Conservation (phyloP, 805 yeast genomes). For the Pichia scutulata region DNA sequence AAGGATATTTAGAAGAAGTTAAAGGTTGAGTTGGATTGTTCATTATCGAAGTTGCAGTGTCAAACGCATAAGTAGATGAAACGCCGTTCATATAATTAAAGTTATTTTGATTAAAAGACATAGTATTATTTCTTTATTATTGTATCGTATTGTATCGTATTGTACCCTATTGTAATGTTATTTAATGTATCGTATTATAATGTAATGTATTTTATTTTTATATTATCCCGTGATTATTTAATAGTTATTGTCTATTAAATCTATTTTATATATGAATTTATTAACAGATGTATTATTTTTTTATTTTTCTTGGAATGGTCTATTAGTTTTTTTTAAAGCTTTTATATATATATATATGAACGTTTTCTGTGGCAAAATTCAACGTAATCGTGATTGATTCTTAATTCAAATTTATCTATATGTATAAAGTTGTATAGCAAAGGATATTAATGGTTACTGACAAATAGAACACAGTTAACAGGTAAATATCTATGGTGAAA, state of each 20-base stretch:
- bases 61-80: conserved; percentile 2
- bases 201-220: neutral
- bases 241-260: no score
- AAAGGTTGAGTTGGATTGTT: conserved; percentile 1
- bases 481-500: neutral
- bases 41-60: conserved; percentile 6
- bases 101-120: conserved; percentile 4
- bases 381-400: neutral
- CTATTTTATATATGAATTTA: no score
- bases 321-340: neutral
- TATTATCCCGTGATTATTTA: no score
- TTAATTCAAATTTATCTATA: neutral
- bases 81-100: neutral
- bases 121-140: neutral
- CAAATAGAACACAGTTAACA: neutral
- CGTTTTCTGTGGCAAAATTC: neutral
- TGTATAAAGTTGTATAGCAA: neutral
- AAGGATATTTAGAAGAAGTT: neutral
- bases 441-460: neutral
- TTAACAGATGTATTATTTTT: neutral
- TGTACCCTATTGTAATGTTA: neutral
- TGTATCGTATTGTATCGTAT: neutral
- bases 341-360: neutral
- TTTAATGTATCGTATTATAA: neutral
- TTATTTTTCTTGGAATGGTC: neutral